A percentile compares a stretch with the other conserved stretches of the same genome.
Conservation (phyloP, 179 eudicot genomes). For the Beta macrorhiza region DNA sequence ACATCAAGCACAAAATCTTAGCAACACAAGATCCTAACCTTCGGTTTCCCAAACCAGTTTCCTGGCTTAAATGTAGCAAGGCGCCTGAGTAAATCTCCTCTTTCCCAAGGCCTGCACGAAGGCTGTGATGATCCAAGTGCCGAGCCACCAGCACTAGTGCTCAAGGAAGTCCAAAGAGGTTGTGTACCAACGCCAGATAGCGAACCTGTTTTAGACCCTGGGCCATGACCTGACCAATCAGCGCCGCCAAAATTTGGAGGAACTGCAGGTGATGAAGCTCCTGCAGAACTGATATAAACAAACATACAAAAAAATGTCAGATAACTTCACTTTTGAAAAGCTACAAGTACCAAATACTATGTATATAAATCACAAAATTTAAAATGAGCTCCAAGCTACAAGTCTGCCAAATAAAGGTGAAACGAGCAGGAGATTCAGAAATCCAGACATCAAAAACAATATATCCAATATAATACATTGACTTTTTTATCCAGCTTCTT, state of each 20-base stretch:
- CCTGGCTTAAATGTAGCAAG: constrained; percentile 89
- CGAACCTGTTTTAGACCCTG: constrained; percentile 85
- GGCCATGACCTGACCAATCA: constrained; percentile 81
- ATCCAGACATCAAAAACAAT: no score
- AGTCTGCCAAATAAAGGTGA: no score
- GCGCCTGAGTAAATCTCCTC: constrained; percentile 95
- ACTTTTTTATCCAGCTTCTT: no score
- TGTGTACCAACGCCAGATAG: constrained; percentile 61
- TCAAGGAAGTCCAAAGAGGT: constrained; percentile 58
- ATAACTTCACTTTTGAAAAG: neutral
- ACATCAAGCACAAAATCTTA: neutral
- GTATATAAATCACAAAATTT: no score
- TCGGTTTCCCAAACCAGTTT: constrained; percentile 90
- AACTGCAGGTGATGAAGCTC: constrained; percentile 89
- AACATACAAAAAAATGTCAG: constrained; percentile 5
- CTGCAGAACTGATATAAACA: constrained; percentile 68
- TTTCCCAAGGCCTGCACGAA: constrained; percentile 99
- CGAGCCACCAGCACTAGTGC: constrained; percentile 86
- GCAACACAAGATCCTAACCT: constrained; percentile 48
- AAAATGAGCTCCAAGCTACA: no score
- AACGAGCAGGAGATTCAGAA: no score
- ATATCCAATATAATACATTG: no score
- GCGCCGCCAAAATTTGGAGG: constrained; percentile 73
- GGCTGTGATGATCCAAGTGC: constrained; percentile 83
- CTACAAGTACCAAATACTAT: neutral